Evolutionary conservation across 148 eudicot genomes (phyloP).

Genomic region (Amaranthus cruentus): DNA sequence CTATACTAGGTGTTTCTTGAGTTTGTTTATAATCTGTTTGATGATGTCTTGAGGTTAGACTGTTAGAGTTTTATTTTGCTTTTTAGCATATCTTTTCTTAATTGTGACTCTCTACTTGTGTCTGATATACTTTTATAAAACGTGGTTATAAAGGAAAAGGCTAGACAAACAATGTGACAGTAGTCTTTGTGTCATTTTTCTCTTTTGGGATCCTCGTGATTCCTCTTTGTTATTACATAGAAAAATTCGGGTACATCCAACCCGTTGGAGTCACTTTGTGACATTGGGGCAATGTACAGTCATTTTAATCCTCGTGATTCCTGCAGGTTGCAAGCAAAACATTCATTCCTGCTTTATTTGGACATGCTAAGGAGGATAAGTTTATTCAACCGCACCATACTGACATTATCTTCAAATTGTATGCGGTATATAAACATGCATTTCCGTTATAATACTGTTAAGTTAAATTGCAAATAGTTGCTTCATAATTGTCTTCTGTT

Average conservation of each 20-base stretch:
- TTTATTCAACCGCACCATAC: slow-evolving; percentile 75
- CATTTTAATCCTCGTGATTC: slow-evolving; percentile 8
- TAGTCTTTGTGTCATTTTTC: background rate
- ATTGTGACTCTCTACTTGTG: too few relatives aligned
- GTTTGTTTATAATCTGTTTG: too few relatives aligned
- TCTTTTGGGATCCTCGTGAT: background rate
- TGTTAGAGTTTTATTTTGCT: too few relatives aligned
- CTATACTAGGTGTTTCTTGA: too few relatives aligned
- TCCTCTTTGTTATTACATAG: background rate
- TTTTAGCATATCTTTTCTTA: too few relatives aligned
- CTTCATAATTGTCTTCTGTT: slow-evolving; percentile 12
- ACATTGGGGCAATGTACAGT: background rate
- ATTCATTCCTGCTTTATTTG: slow-evolving; percentile 81
- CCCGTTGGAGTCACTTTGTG: too few relatives aligned
- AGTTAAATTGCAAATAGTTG: slow-evolving; percentile 6
- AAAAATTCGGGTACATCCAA: too few relatives aligned
- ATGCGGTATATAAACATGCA: slow-evolving; percentile 44
- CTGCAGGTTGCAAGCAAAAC: slow-evolving; percentile 77
- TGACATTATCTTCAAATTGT: slow-evolving; percentile 60
- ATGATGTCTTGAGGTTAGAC: too few relatives aligned
- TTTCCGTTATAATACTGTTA: background rate
- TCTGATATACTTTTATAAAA: too few relatives aligned
- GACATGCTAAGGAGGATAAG: slow-evolving; percentile 84
- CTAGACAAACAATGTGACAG: too few relatives aligned
- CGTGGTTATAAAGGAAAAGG: too few relatives aligned